Evolutionary conservation across 257 asterid genomes (phyloP).

Genomic region (Solanum tarijense): DNA sequence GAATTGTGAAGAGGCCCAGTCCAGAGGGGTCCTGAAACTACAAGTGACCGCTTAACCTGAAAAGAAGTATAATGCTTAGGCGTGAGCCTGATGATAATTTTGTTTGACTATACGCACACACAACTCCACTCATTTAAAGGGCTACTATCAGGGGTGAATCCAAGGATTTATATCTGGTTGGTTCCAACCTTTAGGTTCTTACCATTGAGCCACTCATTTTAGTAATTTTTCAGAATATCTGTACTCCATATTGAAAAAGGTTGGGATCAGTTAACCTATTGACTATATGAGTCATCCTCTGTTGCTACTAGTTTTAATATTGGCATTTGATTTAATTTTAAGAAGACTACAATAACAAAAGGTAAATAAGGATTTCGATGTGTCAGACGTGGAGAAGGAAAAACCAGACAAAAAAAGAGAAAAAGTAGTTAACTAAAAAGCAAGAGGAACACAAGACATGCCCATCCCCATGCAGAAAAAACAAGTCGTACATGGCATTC

Average conservation of each 20-base stretch:
- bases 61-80: not conserved
- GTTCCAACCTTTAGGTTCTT: not conserved
- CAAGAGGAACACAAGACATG: not conserved
- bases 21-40: slow-evolving; percentile 95
- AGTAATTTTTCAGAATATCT: not conserved
- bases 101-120: not conserved
- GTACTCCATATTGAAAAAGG: not conserved
- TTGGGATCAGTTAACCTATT: not conserved
- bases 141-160: not conserved
- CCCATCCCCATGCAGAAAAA: not conserved
- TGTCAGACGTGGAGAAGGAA: not conserved
- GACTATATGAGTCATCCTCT: not conserved
- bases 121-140: not conserved
- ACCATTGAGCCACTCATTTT: not conserved
- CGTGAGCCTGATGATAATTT: not conserved
- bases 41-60: slow-evolving; percentile 57
- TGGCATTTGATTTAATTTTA: not conserved
- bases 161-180: not conserved
- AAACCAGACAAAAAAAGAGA: not conserved
- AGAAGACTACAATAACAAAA: not conserved
- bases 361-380: not conserved
- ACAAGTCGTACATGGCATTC: not conserved
- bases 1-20: slow-evolving; percentile 83
- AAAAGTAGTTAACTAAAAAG: not conserved
- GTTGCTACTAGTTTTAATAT: not conserved